phyloP scores from a whole-genome alignment of 2,329 filamentous ascomycete species.

The Diplodia intermedia region DNA sequence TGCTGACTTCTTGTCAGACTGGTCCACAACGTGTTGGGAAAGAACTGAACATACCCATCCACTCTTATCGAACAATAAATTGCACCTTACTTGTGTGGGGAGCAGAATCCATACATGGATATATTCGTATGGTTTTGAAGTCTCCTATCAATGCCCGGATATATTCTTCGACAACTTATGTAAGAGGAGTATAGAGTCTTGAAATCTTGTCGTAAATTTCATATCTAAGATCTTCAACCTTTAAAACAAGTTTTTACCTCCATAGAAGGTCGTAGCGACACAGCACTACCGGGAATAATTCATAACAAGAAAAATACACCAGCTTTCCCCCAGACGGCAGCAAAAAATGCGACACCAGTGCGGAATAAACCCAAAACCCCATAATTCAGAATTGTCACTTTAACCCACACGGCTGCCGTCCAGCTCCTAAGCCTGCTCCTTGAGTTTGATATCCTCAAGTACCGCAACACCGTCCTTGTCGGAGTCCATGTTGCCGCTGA shows the following conservation, averaged over 20 bases:
- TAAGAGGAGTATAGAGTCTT: not conserved
- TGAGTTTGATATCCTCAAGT: slow-evolving; percentile 1
- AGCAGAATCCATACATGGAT: no score
- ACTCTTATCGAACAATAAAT: no score
- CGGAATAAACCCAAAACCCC: no score
- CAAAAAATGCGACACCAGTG: no score
- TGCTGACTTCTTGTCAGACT: not conserved
- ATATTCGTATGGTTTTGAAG: no score
- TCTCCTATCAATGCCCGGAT: no score
- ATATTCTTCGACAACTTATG: no score
- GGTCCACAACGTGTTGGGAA: no score
- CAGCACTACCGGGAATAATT: not conserved
- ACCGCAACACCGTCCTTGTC: slow-evolving; percentile 6
- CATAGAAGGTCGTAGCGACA: not conserved
- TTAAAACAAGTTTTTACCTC: not conserved
- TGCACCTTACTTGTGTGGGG: no score
- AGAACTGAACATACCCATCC: no score
- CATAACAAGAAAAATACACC: not conserved
- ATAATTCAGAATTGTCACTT: not conserved
- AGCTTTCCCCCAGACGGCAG: not conserved
- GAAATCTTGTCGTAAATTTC: not conserved
- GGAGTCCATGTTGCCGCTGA: slow-evolving; percentile 1
- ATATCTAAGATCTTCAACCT: not conserved
- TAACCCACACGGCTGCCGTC: not conserved
- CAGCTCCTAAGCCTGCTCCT: not conserved